Conservation (phyloP, 441 rosid genomes). For the Gossypium davidsonii region DNA sequence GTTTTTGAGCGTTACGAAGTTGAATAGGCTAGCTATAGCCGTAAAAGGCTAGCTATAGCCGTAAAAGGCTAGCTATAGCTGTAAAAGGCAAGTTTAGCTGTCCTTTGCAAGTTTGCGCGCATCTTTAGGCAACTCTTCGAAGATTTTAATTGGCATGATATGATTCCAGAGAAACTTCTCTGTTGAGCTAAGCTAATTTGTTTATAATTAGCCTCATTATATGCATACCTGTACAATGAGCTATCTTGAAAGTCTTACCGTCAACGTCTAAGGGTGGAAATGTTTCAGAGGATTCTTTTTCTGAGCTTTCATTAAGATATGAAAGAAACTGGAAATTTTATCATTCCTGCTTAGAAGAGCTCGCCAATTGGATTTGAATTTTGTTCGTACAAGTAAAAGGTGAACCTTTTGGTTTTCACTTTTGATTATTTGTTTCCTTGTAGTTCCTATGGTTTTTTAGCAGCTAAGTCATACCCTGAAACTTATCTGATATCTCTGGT, state of each 20-base stretch:
- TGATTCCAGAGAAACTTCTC: not conserved
- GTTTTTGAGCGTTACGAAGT: not conserved
- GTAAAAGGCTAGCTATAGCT: not conserved
- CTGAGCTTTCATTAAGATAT: not conserved
- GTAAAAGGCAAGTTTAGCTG: not conserved
- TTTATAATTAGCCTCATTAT: not conserved
- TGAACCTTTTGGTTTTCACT: not conserved
- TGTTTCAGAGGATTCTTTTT: not conserved
- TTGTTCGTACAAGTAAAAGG: not conserved
- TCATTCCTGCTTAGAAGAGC: not conserved
- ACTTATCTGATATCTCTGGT: not conserved
- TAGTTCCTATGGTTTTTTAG: conserved; percentile 2
- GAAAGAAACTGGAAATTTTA: not conserved
- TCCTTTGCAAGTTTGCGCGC: not conserved
- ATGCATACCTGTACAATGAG: not conserved
- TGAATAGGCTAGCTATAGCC: not conserved
- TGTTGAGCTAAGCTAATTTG: not conserved
- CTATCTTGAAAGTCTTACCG: not conserved
- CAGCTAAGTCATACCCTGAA: not conserved
- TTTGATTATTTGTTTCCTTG: conserved; percentile 1
- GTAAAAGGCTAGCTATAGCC: not conserved
- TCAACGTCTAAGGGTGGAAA: not conserved
- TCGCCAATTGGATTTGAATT: not conserved
- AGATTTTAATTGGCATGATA: not conserved
- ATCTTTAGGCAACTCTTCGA: not conserved